Conservation (phyloP, 2,329 filamentous ascomycete species). For the Xylaria sp. region DNA sequence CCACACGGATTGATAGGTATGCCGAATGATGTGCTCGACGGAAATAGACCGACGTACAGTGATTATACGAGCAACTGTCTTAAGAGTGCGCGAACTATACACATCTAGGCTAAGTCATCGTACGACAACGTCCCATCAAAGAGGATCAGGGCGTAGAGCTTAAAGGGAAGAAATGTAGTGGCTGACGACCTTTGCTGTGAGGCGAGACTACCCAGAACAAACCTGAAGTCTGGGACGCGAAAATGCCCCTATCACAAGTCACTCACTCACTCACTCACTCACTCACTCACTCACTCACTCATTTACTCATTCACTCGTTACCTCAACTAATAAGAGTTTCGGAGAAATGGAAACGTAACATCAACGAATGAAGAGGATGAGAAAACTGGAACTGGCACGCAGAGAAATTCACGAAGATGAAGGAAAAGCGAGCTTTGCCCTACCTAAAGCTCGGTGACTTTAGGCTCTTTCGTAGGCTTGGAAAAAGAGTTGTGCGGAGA, state of each 20-base stretch:
- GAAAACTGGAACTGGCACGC: background rate
- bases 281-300: too few species aligned
- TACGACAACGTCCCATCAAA: background rate
- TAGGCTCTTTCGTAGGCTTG: too few species aligned
- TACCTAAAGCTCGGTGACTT: background rate
- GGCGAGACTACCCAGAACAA: background rate
- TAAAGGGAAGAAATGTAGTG: background rate
- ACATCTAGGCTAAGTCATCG: background rate
- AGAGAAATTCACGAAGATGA: background rate
- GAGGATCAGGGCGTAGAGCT: background rate
- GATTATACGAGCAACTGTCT: too few species aligned
- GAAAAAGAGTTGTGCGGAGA: too few species aligned
- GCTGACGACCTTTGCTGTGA: background rate
- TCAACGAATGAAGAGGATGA: background rate
- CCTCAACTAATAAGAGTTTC: too few species aligned
- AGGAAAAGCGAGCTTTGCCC: too few species aligned
- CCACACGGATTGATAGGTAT: background rate
- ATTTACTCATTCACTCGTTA: too few species aligned
- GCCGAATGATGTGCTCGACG: constrained; percentile 2
- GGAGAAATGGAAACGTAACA: background rate
- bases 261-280: background rate
- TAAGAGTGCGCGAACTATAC: background rate
- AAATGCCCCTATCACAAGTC: background rate
- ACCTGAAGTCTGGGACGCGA: background rate
- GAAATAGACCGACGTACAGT: background rate